Base-by-base conservation (phyloP, 2,329 filamentous ascomycete species). In the Exophiala aquamarina region DNA sequence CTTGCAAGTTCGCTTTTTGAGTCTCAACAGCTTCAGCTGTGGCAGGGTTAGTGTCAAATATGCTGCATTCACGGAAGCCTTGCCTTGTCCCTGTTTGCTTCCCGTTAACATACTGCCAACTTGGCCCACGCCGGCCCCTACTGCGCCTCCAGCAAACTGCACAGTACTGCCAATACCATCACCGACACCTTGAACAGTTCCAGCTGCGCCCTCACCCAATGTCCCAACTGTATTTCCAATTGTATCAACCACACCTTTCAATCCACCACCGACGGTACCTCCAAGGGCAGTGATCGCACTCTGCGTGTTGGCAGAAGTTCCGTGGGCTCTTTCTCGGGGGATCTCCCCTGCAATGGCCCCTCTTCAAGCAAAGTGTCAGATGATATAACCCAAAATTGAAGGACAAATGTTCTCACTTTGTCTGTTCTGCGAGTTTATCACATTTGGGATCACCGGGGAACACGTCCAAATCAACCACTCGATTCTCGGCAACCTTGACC, bases 401-500 rank as follows among this genome's bases (percentile, higher is more conserved):
- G n/a, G n/a, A n/a, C n/a, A n/a, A n/a, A n/a, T n/a, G n/a, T n/a
- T n/a, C 28, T 55, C 32, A 55, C 54, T 41, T 48, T 19, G 51
- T 50, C 17, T 57, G 49, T 32, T 55, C 40, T 13, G 46, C 44
- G 13, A 52, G 44, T 34, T 44, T 39, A 13, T 53, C 44, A 26
- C 45, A 49, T 37, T 45, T 49, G 18, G 42, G 43, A 39, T 57
- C 44, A 21, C 52, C 54, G 19, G 54, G 54, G 34, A 57, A 42
- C 15, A 57, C n/a, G 20, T 57, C 52, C 29, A 57, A 49, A 34
- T 57, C 52, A 31, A 57, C 40, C 5, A 57, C 52, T 35, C 50
- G 44, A 48, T 57, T 57, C 34, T 57, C 54, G 39, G 49, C 48
- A 13, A 55, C 54, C 37, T 57, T 57, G 41, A 57, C 54, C 54